These are phyloP conservation scores for Tremellales sp. DNA, from an alignment of 1,284 basidiomycete species.

Conservation along the genomic window DNA sequence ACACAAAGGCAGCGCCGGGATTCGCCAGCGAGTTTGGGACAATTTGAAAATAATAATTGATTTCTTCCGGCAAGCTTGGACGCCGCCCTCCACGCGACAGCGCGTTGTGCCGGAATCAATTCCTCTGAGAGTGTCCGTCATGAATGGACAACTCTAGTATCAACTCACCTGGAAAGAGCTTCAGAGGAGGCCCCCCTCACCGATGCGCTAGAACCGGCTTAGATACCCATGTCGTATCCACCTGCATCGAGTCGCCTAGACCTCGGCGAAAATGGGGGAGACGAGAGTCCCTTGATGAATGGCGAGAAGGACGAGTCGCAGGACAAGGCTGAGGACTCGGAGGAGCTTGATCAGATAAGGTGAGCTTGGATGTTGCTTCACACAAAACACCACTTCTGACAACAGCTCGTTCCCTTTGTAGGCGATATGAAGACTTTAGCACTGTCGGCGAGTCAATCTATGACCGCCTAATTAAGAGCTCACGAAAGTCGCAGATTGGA, in stretches of 20 bases:
- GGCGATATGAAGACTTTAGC: conserved; percentile 66
- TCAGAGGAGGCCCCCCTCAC: too few relatives aligned
- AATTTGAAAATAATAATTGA: too few relatives aligned
- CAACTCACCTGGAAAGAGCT: too few relatives aligned
- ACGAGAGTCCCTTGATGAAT: conserved; percentile 15
- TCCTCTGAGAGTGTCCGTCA: too few relatives aligned
- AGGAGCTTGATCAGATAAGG: conserved; percentile 51
- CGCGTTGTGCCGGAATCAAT: too few relatives aligned
- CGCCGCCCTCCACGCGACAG: too few relatives aligned
- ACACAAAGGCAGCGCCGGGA: too few relatives aligned
- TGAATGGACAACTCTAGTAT: too few relatives aligned
- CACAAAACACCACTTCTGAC: conserved; percentile 1
- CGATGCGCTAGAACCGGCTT: too few relatives aligned
- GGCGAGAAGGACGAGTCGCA: conserved; percentile 6
- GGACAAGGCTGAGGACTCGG: conserved; percentile 31
- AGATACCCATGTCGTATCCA: conserved; percentile 30
- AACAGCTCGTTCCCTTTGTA: conserved; percentile 22
- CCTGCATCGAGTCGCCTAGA: conserved; percentile 13
- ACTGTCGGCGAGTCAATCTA: conserved; percentile 59
- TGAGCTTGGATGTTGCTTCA: conserved; percentile 24
- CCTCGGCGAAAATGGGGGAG: conserved; percentile 6
- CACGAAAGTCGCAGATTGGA: conserved; percentile 76
- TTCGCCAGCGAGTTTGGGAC: too few relatives aligned
- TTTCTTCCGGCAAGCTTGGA: too few relatives aligned
- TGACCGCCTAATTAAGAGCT: not conserved